Evolutionary conservation across 192 early-diverging fungal genomes (phyloP).

Genomic region (Jimgerdemannia lactiflua): DNA sequence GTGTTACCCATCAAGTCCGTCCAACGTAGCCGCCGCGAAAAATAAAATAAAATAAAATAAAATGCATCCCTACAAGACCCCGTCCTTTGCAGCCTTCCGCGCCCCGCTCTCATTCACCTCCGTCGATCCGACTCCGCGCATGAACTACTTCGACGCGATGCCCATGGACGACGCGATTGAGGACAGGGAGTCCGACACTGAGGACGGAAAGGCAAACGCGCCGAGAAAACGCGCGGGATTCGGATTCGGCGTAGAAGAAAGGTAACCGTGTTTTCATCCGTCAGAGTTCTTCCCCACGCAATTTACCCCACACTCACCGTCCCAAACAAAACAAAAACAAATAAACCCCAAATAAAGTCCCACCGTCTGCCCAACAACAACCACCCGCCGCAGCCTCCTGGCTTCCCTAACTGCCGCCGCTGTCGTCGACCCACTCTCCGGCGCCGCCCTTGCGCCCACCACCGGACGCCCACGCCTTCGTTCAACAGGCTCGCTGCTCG

Average conservation of each 20-base stretch:
- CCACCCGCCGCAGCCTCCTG: background rate
- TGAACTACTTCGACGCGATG: background rate
- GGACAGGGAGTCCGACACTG: too few species aligned
- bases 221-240: background rate
- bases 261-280: background rate
- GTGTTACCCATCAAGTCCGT: too few species aligned
- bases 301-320: background rate
- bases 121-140: background rate
- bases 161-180: background rate
- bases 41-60: too few species aligned
- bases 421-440: background rate
- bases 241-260: background rate
- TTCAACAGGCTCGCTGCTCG: background rate
- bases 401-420: background rate
- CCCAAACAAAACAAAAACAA: too few species aligned
- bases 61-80: background rate
- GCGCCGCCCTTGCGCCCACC: background rate
- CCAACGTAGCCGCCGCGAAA: too few species aligned
- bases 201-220: too few species aligned
- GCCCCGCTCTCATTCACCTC: background rate
- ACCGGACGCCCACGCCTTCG: background rate
- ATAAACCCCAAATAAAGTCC: too few species aligned
- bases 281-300: background rate
- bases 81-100: background rate
- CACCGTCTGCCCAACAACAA: background rate